Percentiles rank a stretch among this genome's conserved stretches.
Evolutionary conservation across 345 rosid species (phyloP).

Genomic region (Gossypium bickii): DNA sequence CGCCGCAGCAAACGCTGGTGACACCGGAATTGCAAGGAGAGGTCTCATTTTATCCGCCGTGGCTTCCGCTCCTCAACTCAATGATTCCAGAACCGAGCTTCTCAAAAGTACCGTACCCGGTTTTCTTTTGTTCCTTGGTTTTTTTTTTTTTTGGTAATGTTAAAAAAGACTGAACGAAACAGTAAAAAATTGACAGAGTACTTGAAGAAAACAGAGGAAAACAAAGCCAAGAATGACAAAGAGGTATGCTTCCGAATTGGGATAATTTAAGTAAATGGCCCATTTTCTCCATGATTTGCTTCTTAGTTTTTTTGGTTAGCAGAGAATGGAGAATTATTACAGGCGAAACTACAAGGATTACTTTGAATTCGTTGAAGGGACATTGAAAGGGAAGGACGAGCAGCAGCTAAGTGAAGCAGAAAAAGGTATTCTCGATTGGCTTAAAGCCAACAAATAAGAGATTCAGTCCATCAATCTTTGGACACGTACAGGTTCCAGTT

Average conservation of each 20-base stretch:
- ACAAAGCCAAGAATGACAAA: constrained; percentile 75
- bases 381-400: constrained; percentile 51
- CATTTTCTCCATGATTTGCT: background rate
- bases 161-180: background rate
- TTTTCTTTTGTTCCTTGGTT: background rate
- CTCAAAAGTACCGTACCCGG: constrained; percentile 46
- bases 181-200: constrained; percentile 38
- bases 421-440: constrained; percentile 86
- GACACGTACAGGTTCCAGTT: too few species aligned
- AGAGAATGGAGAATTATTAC: constrained; percentile 82
- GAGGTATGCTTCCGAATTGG: constrained; percentile 43
- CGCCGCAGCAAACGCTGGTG: background rate
- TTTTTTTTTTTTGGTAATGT: background rate
- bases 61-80: constrained; percentile 44
- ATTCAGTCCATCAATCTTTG: too few species aligned
- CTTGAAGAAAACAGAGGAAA: constrained; percentile 80
- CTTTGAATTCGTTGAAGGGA: constrained; percentile 75
- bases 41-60: constrained; percentile 49
- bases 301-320: background rate
- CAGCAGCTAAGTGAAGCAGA: constrained; percentile 63
- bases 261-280: background rate
- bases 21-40: constrained; percentile 44
- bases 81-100: constrained; percentile 50
- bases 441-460: constrained; percentile 48
- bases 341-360: constrained; percentile 86